Evolutionary conservation across 345 rosid species (phyloP), one percentile per base, ranked within the genome.

Genomic region (Turnera subulata): DNA sequence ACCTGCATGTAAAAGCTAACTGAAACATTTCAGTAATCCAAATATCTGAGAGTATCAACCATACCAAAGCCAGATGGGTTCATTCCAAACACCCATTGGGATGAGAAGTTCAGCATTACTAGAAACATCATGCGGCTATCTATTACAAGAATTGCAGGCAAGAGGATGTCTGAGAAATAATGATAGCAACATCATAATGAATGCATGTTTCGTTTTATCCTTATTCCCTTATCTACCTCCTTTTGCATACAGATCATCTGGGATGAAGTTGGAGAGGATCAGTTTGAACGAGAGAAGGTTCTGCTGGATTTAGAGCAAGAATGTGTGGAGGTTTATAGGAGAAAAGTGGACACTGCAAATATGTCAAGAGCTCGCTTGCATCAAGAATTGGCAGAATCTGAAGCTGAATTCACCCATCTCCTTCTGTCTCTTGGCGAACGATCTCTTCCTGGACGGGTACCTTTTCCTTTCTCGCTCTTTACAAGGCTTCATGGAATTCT

Each of bases 301-400:
- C 73, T 93, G 37, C 86, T 85, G 29, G 95, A 87, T 62, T 73
- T 93, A 54, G 97, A 93, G 64, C 86, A 89, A 45, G 96, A 93
- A 56, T 93, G 99, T 57, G 71, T 94, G 25, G 95, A 94, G 73
- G 92, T 86, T 35, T 90, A 90, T 74, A 71, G 96, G 68, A 84
- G 91, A 71, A 90, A 94, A 81, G 99, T 94, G 32, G 97, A 94
- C 79, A 84, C 77, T 14, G 99, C 96, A 58, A 94, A 88, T 63
- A 84, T 85, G 22, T 82, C 95, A 1, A 82, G 99, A 71, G 82
- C 99, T 71, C 94, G 96, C 59, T 80, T 94, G 66, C 99, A 94
- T 71, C 99, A 94, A 68, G 92, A 93, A 69, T 58, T 93, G 42
- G 99, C 99, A 1, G 97, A 89, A 77, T 86, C 99, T 54, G 96